Base-by-base conservation (phyloP, 441 rosid genomes). In the Codiaeum variegatum region DNA sequence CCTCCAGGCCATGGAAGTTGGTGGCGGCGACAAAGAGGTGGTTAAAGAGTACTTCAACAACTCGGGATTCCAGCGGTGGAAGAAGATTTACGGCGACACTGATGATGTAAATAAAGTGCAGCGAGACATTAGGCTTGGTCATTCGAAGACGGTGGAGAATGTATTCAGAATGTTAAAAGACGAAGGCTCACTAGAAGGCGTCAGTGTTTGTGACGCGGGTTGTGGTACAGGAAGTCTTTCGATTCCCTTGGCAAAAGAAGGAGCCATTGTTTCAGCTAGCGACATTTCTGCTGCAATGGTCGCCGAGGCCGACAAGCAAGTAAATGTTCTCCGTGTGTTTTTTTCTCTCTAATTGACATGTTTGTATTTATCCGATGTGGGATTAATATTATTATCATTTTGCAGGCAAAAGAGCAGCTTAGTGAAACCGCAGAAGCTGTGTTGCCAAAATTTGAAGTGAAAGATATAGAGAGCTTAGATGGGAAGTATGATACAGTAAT, bases 261-360 rank as follows among this genome's bases (percentile, higher is more conserved):
- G 97, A 0, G 96, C 97, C 0, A 34, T 85, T 44, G 98, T 94
- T 62, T 88, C 76, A 21, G 94, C 98, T 16, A 89, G 91, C 64
- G 97, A 92, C 72, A 94, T 94, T 72, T 94, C 97, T 9, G 90
- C 97, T 6, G 91, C 97, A 13, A 94, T 92, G 97, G 96, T 94
- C 21, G 83, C 91, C 2, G 97, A 92, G 82, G 97, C 97, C 26
- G 76, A 91, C 85, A 84, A 84, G 76, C 85, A 89, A 88, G 96
- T 90, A 16, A 74, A 77, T 62, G 5, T 8, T 42, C 61, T 40
- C 10, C 7, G 26, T 51, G 19, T n/a, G n/a, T n/a, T n/a, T n/a
- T n/a, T n/a, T n/a, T n/a, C n/a, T n/a, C n/a, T n/a, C n/a, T n/a
- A n/a, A n/a, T n/a, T n/a, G n/a, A n/a, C n/a, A n/a, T n/a, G n/a